Evolutionary conservation across 345 rosid species (phyloP), one percentile per base, ranked within the genome.

Genomic region (Hirschfeldia incana): DNA sequence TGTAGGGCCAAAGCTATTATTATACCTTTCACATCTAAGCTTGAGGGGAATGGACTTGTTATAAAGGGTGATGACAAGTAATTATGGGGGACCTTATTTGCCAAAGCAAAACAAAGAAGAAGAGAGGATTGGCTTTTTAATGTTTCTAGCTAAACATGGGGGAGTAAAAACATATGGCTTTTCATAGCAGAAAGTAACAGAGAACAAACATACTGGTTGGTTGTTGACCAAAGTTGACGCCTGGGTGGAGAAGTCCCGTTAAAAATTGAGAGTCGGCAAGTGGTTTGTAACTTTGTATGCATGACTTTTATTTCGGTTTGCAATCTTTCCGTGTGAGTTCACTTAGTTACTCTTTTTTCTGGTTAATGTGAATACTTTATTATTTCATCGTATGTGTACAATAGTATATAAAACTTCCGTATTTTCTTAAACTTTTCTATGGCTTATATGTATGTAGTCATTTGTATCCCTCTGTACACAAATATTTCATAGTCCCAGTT

Each of bases 391-490:
- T 63, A 26, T 63, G 67, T 63, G n/a, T 63, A 28, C 16, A 34
- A 8, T 63, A 3, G 15, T 29, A 16, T 13, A 65, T 65, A 27
- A 4, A 42, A 42, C 5, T 44, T 73, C 51, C 8, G 3, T 39
- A 42, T 4, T 39, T 58, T 70, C 27, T 4, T 58, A 61, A 46
- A 26, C 64, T 37, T 37, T 12, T 51, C 16, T 73, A 39, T 74
- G 60, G 58, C 66, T 74, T 69, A 74, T 74, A 21, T 80, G 28
- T 59, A 59, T 59, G 9, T 11, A 21, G 21, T 30, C 15, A 63
- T 42, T 57, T 13, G 42, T 62, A 39, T 75, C 67, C 32, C 61
- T 69, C 80, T 80, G 76, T 80, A 80, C 83, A 80, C 39, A 65
- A 12, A 30, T 13, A 44, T 42, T 64, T 57, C 55, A 80, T 76